phyloP scores from a whole-genome alignment of 495 filamentous ascomycete genomes.

The Hyaloscypha variabilis region DNA sequence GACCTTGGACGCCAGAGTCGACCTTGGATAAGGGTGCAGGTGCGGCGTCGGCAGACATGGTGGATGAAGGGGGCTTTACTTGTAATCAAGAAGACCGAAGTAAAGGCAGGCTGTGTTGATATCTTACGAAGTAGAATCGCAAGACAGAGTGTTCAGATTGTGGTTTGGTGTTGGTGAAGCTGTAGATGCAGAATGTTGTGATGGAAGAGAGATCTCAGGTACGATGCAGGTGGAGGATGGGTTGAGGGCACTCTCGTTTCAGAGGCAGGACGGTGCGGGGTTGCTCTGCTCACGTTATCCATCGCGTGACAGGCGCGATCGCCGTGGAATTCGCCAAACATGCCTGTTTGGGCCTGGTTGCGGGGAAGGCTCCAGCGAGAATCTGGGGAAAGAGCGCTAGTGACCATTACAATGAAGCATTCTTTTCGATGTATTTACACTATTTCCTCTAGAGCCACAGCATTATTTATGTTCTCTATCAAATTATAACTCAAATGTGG shows the following conservation, averaged over 20 bases:
- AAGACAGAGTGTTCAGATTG: constrained; percentile 1
- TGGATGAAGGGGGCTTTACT: constrained; percentile 20
- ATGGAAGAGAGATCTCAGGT: constrained; percentile 30
- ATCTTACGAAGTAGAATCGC: constrained; percentile 5
- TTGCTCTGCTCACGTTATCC: constrained; percentile 15
- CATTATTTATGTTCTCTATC: background rate
- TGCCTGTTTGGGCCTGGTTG: background rate
- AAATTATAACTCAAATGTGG: background rate
- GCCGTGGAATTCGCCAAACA: background rate
- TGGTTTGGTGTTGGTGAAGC: background rate
- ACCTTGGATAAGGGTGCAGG: constrained; percentile 66
- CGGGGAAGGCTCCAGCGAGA: background rate
- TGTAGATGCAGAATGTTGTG: constrained; percentile 6
- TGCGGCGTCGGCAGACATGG: constrained; percentile 31
- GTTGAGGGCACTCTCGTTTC: constrained; percentile 7
- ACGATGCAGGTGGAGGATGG: constrained; percentile 27
- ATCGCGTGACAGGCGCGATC: constrained; percentile 8
- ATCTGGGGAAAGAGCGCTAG: constrained; percentile 8
- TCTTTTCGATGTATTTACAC: background rate
- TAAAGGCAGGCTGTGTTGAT: constrained; percentile 4
- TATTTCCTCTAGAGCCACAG: background rate
- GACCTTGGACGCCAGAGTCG: constrained; percentile 82
- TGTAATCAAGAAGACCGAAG: constrained; percentile 14
- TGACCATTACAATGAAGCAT: background rate
- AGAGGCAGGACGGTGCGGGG: constrained; percentile 16